Conservation (phyloP, 345 rosid genomes). For the Cardamine occulta region DNA sequence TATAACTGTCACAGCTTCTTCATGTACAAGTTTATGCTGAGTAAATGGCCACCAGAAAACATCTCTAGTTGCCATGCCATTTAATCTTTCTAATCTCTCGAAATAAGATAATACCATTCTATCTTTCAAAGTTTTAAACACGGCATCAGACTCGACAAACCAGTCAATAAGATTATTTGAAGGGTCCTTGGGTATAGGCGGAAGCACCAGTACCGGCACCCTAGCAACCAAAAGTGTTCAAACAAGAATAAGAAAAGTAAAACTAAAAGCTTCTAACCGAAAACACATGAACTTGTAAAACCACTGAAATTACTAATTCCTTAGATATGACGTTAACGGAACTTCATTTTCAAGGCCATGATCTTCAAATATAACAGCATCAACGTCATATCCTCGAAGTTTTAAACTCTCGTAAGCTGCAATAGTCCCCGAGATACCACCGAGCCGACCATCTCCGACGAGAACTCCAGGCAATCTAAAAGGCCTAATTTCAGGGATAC, state of each 20-base stretch:
- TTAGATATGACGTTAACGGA: slow-evolving; percentile 70
- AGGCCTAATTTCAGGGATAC: slow-evolving; percentile 53
- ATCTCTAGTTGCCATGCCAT: slow-evolving; percentile 69
- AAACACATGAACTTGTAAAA: slow-evolving; percentile 6
- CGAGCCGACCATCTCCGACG: slow-evolving; percentile 93
- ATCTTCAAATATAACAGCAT: slow-evolving; percentile 83
- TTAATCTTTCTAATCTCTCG: slow-evolving; percentile 64
- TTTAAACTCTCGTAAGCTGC: slow-evolving; percentile 89
- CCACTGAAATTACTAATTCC: slow-evolving; percentile 55
- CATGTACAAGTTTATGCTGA: slow-evolving; percentile 79
- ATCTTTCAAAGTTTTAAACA: slow-evolving; percentile 64
- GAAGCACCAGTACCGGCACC: slow-evolving; percentile 89
- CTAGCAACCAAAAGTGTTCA: slow-evolving; percentile 46
- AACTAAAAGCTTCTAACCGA: background rate
- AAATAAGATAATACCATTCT: slow-evolving; percentile 61
- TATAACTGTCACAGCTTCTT: slow-evolving; percentile 72
- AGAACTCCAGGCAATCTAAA: slow-evolving; percentile 90
- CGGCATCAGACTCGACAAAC: slow-evolving; percentile 64
- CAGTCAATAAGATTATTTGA: slow-evolving; percentile 83
- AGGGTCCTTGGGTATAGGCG: slow-evolving; percentile 72
- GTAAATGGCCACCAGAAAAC: slow-evolving; percentile 99
- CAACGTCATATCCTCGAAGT: slow-evolving; percentile 81
- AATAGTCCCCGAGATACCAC: slow-evolving; percentile 94
- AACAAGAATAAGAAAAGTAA: slow-evolving; percentile 28
- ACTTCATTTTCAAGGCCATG: slow-evolving; percentile 84